phyloP scores from a whole-genome alignment of 352 stramenopile species.

The Thraustochytrium sp. region DNA sequence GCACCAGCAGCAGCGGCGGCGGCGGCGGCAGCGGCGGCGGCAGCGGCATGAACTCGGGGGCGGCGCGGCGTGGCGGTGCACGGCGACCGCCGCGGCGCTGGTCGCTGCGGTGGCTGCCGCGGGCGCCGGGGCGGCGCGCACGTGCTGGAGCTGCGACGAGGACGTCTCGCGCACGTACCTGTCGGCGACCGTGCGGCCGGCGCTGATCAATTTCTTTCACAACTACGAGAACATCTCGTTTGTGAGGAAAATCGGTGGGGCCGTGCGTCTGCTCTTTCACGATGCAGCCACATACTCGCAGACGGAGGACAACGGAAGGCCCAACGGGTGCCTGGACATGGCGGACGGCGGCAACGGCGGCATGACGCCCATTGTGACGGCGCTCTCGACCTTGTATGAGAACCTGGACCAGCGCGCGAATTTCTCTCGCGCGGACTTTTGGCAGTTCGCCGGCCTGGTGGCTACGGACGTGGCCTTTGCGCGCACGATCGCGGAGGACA shows the following conservation, averaged over 20 bases:
- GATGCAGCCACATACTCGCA: neutral
- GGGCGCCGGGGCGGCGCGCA: no score
- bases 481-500: neutral
- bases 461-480: neutral
- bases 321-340: conserved; percentile 7
- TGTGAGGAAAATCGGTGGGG: neutral
- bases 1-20: no score
- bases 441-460: conserved; percentile 22
- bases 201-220: neutral
- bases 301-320: neutral
- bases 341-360: conserved; percentile 28
- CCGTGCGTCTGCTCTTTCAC: conserved; percentile 8
- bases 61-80: no score
- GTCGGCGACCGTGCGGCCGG: neutral
- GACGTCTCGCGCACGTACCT: conserved; percentile 1
- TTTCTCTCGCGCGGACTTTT: conserved; percentile 30
- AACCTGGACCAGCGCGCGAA: neutral
- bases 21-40: no score
- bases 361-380: neutral
- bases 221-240: conserved; percentile 18
- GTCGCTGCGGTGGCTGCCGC: no score
- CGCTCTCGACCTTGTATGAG: neutral
- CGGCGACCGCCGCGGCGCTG: no score
- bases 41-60: no score
- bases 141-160: conserved; percentile 7